phyloP scores from a whole-genome alignment of 352 stramenopile species.

The Phytophthora cactorum region DNA sequence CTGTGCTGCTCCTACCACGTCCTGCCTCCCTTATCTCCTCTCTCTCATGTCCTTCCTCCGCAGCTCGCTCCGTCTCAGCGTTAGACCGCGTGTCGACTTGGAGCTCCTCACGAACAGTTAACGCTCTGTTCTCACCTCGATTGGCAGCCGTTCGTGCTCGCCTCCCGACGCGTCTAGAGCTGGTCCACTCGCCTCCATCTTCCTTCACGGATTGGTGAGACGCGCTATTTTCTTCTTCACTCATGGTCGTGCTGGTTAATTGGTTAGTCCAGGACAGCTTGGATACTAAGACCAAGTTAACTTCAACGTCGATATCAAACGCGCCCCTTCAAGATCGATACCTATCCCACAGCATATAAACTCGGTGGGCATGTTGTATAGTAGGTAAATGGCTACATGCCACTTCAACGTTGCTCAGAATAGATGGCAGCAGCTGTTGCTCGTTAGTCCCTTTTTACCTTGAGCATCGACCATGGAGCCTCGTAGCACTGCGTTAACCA shows the following conservation, averaged over 20 bases:
- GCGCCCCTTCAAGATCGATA: constrained; percentile 31
- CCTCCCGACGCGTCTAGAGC: constrained; percentile 29
- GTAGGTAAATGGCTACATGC: background rate
- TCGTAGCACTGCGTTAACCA: constrained; percentile 59
- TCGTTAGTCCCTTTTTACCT: background rate
- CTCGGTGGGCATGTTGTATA: background rate
- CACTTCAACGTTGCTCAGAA: constrained; percentile 27
- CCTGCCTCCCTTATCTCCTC: constrained; percentile 3
- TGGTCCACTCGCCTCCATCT: constrained; percentile 32
- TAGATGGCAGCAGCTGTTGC: constrained; percentile 17
- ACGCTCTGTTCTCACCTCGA: background rate
- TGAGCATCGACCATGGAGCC: constrained; percentile 48
- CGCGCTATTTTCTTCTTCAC: constrained; percentile 9
- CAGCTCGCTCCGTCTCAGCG: background rate
- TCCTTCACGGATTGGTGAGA: constrained; percentile 9
- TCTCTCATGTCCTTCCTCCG: background rate
- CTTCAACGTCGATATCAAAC: constrained; percentile 14
- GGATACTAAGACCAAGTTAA: background rate
- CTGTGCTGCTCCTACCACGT: constrained; percentile 5
- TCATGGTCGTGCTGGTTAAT: constrained; percentile 1
- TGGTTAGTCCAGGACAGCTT: background rate
- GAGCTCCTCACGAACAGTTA: constrained; percentile 10
- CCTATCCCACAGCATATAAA: background rate
- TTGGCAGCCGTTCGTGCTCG: constrained; percentile 7
- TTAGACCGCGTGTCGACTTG: constrained; percentile 18